phyloP scores from a whole-genome alignment of 164 flowering plant genomes.

The Chimonanthus salicifolius region DNA sequence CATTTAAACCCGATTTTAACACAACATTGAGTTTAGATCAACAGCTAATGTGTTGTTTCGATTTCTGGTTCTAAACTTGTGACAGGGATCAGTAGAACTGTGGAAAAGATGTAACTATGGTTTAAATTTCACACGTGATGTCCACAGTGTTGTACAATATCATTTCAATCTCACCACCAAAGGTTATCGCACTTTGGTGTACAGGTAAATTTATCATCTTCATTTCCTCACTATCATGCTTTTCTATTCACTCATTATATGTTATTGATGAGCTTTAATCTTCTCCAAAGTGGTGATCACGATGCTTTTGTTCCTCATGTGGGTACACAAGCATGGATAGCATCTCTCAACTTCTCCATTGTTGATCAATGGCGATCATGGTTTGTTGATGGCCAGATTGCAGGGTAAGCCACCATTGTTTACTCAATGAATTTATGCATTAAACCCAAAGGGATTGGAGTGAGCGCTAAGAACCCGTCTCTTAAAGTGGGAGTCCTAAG shows the following conservation, averaged over 20 bases:
- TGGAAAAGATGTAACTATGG: constrained; percentile 23
- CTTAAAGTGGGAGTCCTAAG: background rate
- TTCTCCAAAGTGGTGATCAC: constrained; percentile 2
- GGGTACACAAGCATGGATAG: constrained; percentile 3
- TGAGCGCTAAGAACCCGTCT: background rate
- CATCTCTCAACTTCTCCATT: constrained; percentile 4
- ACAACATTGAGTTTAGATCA: background rate
- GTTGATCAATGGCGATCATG: constrained; percentile 5
- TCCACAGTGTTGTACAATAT: constrained; percentile 3
- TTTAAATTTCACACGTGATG: constrained; percentile 11
- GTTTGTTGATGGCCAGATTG: constrained; percentile 3
- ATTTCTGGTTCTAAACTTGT: background rate
- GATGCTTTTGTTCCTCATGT: background rate
- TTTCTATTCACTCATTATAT: background rate
- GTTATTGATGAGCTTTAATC: background rate
- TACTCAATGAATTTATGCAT: too few species aligned
- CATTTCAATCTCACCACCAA: constrained; percentile 12
- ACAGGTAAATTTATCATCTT: constrained; percentile 12
- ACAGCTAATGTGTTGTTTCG: background rate
- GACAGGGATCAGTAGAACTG: background rate
- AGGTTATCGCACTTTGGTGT: constrained; percentile 21
- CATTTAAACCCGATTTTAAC: too few species aligned
- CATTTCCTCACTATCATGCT: too few species aligned
- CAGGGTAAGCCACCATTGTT: constrained; percentile 5
- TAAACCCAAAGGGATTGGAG: too few species aligned